Evolutionary conservation across 768 basidiomycete species (phyloP), one percentile per base, ranked within the genome.

Genomic region (Naganishia friedmannii): DNA sequence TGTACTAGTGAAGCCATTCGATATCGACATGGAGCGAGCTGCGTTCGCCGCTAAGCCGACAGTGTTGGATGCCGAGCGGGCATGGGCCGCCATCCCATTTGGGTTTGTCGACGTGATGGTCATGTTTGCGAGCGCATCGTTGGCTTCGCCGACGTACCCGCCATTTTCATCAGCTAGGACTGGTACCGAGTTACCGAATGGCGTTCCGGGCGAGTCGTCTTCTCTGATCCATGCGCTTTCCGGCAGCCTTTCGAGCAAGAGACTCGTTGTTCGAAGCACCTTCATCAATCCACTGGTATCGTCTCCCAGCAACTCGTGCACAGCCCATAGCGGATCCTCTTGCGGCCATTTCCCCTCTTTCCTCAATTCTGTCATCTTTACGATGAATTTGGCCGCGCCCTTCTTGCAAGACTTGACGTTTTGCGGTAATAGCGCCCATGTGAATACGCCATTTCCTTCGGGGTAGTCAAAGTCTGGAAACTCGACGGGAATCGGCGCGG

Each of bases 231-330:
- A 72, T 42, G 80, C 80, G n/a, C 77, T 75, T 34, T 74, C 65
- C 12, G 58, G 73, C 5, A 68, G 54, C 21, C 82, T 86, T 55
- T 81, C 78, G 1, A 81, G 66, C 65, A 81, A 75, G n/a, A 73
- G 56, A 58, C 75, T 78, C 34, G 79, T 76, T 23, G 80, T 81
- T 3, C 75, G 55, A 17, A 81, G 72, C 67, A 94, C 94, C 88
- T 96, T 96, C 77, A 97, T 94, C 72, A 98, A 84, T 5, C 92
- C 93, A 75, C 94, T 93, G 6, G 91, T 96, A 45, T 93, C 92
- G 75, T 91, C 90, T n/a, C 78, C 79, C 72, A 89, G 91, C 58
- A 98, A 83, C 80, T 98, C 95, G 37, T 90, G 90, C 19, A 98
- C 88, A 0, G 91, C 92, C 82, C 97, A 97, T 15, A 83, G 73